A percentile compares a stretch with the other conserved stretches of the same genome.
phyloP scores from a whole-genome alignment of 192 early-diverging fungal species.

The Coemansia sp. region DNA sequence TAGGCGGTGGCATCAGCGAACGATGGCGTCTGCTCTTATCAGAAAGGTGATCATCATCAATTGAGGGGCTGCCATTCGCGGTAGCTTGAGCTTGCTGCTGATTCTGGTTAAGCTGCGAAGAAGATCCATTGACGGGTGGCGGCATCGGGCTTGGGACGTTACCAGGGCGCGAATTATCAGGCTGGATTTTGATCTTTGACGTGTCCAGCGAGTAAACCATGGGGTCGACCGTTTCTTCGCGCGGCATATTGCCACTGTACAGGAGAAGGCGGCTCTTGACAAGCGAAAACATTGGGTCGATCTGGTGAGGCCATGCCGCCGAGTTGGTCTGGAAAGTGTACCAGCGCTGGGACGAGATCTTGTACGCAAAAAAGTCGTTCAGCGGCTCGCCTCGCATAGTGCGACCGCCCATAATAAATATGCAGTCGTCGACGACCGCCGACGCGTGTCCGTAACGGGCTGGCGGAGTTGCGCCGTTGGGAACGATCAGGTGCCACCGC shows the following conservation, averaged over 20 bases:
- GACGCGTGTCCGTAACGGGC: slow-evolving; percentile 52
- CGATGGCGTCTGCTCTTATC: slow-evolving; percentile 33
- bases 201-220: slow-evolving; percentile 49
- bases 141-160: slow-evolving; percentile 5
- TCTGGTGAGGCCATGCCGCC: slow-evolving; percentile 49
- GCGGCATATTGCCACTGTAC: slow-evolving; percentile 46
- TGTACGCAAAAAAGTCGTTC: slow-evolving; percentile 55
- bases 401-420: slow-evolving; percentile 55
- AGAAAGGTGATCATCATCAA: slow-evolving; percentile 1
- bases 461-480: slow-evolving; percentile 48
- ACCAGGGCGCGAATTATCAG: slow-evolving; percentile 28
- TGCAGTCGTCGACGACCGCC: slow-evolving; percentile 54
- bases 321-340: slow-evolving; percentile 55
- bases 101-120: background rate
- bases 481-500: slow-evolving; percentile 41
- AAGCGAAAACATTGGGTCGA: slow-evolving; percentile 49
- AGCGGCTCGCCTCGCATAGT: slow-evolving; percentile 33
- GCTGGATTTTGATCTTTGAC: slow-evolving; percentile 56
- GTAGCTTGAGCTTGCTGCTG: background rate
- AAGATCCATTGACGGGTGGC: slow-evolving; percentile 7
- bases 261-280: slow-evolving; percentile 48
- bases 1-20: slow-evolving; percentile 36
- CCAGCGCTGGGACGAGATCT: slow-evolving; percentile 53
- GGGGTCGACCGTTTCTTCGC: slow-evolving; percentile 19
- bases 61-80: background rate